Conservation (phyloP, 768 basidiomycete genomes). For the Mrakia blollopis region DNA sequence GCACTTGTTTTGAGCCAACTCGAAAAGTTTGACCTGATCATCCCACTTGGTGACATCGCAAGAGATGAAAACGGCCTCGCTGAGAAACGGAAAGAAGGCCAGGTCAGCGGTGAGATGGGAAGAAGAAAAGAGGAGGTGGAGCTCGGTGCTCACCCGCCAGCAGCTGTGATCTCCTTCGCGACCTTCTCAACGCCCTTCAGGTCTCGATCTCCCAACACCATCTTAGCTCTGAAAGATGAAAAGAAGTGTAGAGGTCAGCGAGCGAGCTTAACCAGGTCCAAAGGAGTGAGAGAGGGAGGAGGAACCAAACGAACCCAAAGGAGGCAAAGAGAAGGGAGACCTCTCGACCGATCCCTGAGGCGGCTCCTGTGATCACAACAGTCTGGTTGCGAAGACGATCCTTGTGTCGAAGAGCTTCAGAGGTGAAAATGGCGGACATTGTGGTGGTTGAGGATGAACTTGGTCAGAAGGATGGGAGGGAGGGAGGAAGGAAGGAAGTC, state of each 20-base stretch:
- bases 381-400: neutral
- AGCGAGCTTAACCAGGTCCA: neutral
- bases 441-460: neutral
- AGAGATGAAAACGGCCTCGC: neutral
- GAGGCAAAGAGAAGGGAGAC: conserved; percentile 9
- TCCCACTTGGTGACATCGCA: conserved; percentile 28
- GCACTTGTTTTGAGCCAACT: neutral
- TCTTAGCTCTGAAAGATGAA: conserved; percentile 5
- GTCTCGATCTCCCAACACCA: conserved; percentile 26
- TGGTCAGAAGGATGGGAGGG: neutral
- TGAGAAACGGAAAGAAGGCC: neutral
- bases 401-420: neutral
- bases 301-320: neutral
- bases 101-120: neutral
- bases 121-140: neutral
- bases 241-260: neutral
- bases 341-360: conserved; percentile 18
- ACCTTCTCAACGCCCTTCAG: neutral
- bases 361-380: conserved; percentile 23
- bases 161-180: neutral
- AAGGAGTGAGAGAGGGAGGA: neutral
- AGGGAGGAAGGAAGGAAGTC: neutral
- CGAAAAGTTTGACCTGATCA: conserved; percentile 8
- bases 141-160: conserved; percentile 14
- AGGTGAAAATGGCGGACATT: conserved; percentile 13